phyloP scores from a whole-genome alignment of 2,329 filamentous ascomycete species.

The Monilinia fructigena region DNA sequence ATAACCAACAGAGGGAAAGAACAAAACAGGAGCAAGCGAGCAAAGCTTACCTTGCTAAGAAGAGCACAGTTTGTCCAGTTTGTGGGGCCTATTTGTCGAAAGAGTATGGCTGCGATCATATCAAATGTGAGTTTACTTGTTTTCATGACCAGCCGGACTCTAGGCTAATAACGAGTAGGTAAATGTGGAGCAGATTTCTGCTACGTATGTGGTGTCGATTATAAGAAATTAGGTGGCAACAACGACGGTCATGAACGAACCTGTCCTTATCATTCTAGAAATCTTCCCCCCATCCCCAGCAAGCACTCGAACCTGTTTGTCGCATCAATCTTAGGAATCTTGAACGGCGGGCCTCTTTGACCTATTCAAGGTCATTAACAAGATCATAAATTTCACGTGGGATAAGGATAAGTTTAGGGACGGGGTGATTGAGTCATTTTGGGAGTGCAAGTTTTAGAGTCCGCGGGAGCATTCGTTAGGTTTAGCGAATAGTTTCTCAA shows the following conservation, averaged over 20 bases:
- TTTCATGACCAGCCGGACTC: neutral
- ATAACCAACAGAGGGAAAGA: constrained; percentile 29
- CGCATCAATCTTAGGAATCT: too few species aligned
- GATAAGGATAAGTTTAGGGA: neutral
- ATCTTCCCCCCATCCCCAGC: neutral
- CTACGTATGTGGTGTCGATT: neutral
- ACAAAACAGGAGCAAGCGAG: constrained; percentile 26
- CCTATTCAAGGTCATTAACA: too few species aligned
- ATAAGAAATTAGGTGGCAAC: neutral
- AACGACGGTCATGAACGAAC: neutral
- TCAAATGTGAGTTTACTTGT: constrained; percentile 28
- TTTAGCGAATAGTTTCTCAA: neutral
- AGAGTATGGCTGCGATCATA: constrained; percentile 30
- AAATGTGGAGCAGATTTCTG: constrained; percentile 13
- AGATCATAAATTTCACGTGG: neutral
- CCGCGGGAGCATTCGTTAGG: neutral
- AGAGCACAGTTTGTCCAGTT: neutral
- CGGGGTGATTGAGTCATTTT: neutral
- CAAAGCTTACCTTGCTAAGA: neutral
- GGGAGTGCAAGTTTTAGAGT: neutral
- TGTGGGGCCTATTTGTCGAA: neutral
- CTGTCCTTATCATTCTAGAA: neutral
- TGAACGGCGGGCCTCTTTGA: too few species aligned
- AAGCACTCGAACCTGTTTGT: neutral
- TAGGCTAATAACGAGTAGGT: neutral